phyloP scores from a whole-genome alignment of 306 rosid genomes.

The Quercus agrifolia region DNA sequence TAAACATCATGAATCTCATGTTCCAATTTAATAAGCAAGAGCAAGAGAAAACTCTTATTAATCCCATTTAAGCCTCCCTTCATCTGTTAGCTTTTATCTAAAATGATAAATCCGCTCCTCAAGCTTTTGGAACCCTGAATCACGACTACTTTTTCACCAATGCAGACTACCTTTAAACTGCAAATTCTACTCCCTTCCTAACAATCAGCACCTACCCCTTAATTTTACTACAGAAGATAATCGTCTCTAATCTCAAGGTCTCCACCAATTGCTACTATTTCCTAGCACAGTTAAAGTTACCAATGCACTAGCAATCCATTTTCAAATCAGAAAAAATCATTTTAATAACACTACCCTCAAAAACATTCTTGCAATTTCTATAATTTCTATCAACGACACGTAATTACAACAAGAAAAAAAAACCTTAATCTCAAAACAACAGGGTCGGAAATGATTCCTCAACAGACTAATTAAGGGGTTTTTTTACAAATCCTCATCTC shows the following conservation, averaged over 20 bases:
- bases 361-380: neutral
- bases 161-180: neutral
- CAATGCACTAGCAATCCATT: neutral
- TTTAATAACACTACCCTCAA: neutral
- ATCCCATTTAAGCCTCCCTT: neutral
- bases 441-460: too few species aligned
- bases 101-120: neutral
- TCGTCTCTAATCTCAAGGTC: neutral
- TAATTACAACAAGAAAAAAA: too few species aligned
- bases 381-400: neutral
- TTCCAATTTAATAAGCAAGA: constrained; percentile 1
- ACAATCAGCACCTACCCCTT: neutral
- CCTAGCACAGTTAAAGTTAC: neutral
- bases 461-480: too few species aligned
- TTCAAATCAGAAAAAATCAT: too few species aligned
- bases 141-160: neutral
- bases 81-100: neutral
- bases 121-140: neutral
- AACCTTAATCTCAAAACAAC: too few species aligned
- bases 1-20: neutral
- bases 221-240: neutral
- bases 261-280: neutral
- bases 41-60: neutral
- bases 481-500: too few species aligned
- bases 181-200: neutral